Evolutionary conservation across 2,329 filamentous ascomycete genomes (phyloP).

Genomic region (Phaeosphaeriaceae sp.): DNA sequence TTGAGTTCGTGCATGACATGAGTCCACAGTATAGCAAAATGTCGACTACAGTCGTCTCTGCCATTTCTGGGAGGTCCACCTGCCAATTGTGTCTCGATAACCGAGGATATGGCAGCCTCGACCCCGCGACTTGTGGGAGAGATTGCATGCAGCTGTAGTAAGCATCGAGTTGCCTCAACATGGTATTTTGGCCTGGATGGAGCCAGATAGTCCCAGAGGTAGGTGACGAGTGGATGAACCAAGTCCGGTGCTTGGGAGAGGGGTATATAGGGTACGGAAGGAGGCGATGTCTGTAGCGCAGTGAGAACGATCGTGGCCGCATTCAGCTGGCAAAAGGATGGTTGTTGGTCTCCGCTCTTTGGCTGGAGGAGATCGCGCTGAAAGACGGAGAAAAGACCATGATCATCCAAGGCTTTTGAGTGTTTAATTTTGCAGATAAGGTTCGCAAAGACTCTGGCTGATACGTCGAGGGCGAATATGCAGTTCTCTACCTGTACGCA

Average conservation of each 20-base stretch:
- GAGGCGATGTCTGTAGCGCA: slow-evolving; percentile 38
- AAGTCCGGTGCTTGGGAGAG: slow-evolving; percentile 64
- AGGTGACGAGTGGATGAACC: slow-evolving; percentile 71
- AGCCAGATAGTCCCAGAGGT: slow-evolving; percentile 82
- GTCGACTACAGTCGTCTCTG: slow-evolving; percentile 65
- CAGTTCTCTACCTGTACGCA: slow-evolving; percentile 23
- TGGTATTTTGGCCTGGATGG: slow-evolving; percentile 90
- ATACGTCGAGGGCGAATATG: slow-evolving; percentile 31
- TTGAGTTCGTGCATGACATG: slow-evolving; percentile 63
- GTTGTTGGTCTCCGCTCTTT: neutral
- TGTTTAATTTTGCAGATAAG: slow-evolving; percentile 41
- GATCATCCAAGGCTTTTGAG: slow-evolving; percentile 31
- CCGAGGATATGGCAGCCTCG: slow-evolving; percentile 77
- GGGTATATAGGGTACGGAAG: slow-evolving; percentile 35
- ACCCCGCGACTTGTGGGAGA: slow-evolving; percentile 73
- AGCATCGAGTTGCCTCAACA: slow-evolving; percentile 84
- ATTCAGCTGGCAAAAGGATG: slow-evolving; percentile 38
- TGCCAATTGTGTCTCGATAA: slow-evolving; percentile 56
- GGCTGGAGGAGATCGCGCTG: slow-evolving; percentile 25
- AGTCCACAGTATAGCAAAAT: slow-evolving; percentile 82
- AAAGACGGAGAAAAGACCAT: slow-evolving; percentile 33
- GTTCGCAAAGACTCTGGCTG: slow-evolving; percentile 42
- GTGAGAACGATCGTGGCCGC: slow-evolving; percentile 42
- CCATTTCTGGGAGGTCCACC: neutral
- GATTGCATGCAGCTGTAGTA: slow-evolving; percentile 86